Conservation (phyloP, 345 rosid genomes). For the Citrus mangshanensis region DNA sequence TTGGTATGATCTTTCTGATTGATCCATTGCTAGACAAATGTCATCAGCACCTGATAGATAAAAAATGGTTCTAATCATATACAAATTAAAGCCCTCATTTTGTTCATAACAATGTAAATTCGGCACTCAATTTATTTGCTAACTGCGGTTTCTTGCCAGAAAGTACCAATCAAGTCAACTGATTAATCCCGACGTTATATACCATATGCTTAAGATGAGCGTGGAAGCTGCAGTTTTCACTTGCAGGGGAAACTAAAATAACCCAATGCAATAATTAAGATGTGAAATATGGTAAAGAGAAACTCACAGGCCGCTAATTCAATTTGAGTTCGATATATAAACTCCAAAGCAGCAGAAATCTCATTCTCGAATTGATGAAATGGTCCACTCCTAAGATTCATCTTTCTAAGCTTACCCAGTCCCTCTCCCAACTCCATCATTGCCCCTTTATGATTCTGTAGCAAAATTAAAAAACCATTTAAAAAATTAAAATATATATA, state of each 20-base stretch:
- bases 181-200: too few relatives aligned
- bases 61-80: neutral
- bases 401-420: constrained; percentile 74
- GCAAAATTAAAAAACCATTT: neutral
- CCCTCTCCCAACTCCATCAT: constrained; percentile 98
- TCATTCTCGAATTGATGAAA: constrained; percentile 69
- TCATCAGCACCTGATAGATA: constrained; percentile 60
- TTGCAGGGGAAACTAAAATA: too few relatives aligned
- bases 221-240: too few relatives aligned
- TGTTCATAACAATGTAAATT: too few relatives aligned
- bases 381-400: constrained; percentile 68
- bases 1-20: constrained; percentile 78
- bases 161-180: too few relatives aligned
- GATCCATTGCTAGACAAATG: constrained; percentile 72
- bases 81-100: neutral
- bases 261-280: neutral
- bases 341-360: constrained; percentile 66
- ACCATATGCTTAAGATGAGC: too few relatives aligned
- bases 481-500: neutral
- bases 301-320: constrained; percentile 87
- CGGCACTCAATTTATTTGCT: too few relatives aligned
- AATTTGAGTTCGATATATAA: constrained; percentile 77
- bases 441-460: constrained; percentile 85
- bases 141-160: too few relatives aligned
- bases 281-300: neutral